Conservation (phyloP, 257 asterid species). For the Catharanthus roseus region DNA sequence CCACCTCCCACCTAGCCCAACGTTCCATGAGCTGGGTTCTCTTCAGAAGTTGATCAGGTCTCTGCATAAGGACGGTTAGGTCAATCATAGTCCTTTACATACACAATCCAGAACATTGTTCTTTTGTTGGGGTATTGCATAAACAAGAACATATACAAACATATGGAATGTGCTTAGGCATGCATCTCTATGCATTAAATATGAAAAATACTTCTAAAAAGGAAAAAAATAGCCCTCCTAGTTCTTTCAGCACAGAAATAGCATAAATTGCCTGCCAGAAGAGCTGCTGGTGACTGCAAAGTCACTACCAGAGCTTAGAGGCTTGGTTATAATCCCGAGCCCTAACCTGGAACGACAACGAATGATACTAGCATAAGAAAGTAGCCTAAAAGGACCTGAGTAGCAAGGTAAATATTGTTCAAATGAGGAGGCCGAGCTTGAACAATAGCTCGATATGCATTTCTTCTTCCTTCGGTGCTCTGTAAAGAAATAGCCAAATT, state of each 20-base stretch:
- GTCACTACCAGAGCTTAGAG: neutral
- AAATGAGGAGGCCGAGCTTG: slow-evolving; percentile 95
- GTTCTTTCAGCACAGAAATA: neutral
- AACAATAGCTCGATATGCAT: slow-evolving; percentile 96
- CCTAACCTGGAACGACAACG: neutral
- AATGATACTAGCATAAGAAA: neutral
- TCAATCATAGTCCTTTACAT: neutral
- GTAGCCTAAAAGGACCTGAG: slow-evolving; percentile 62
- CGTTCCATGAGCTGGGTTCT: slow-evolving; percentile 99
- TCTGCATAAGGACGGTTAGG: slow-evolving; percentile 37
- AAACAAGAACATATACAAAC: neutral
- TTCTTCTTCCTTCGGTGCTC: slow-evolving; percentile 68
- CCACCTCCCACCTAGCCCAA: slow-evolving; percentile 99
- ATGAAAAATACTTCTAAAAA: neutral
- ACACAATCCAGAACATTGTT: neutral
- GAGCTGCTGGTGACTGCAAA: neutral
- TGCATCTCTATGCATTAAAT: neutral
- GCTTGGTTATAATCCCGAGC: neutral
- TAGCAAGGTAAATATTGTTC: slow-evolving; percentile 89
- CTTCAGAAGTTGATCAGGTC: slow-evolving; percentile 92
- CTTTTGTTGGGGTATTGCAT: neutral
- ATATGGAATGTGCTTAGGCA: neutral
- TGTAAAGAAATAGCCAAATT: slow-evolving; percentile 29
- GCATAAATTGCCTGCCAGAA: slow-evolving; percentile 58
- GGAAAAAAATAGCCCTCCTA: neutral